Percentiles rank a stretch among this genome's conserved stretches.
Evolutionary conservation across 768 basidiomycete species (phyloP).

Genomic region (Tephrocybe sp.): DNA sequence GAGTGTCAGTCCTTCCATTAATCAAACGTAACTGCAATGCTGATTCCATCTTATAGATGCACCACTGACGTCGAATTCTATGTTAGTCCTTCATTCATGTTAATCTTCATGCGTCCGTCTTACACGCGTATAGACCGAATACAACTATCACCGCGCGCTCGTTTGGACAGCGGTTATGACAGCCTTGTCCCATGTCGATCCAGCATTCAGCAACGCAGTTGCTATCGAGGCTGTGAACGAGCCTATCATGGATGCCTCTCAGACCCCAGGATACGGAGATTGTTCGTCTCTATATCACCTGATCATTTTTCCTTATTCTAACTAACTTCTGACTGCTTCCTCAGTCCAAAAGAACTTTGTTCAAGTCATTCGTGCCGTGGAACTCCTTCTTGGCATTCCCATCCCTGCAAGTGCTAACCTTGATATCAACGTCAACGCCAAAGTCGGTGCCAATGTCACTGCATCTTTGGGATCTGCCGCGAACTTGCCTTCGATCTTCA

Average conservation of each 20-base stretch:
- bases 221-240: constrained; percentile 79
- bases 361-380: constrained; percentile 60
- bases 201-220: constrained; percentile 61
- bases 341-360: constrained; percentile 73
- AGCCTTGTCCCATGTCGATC: constrained; percentile 63
- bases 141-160: constrained; percentile 75
- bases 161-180: constrained; percentile 86
- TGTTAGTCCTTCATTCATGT: constrained; percentile 29
- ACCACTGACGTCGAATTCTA: constrained; percentile 72
- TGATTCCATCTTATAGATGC: constrained; percentile 40
- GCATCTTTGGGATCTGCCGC: constrained; percentile 17
- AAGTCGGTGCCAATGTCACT: constrained; percentile 22
- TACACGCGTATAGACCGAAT: constrained; percentile 43
- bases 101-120: background rate
- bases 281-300: constrained; percentile 40
- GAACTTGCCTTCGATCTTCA: constrained; percentile 20
- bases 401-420: constrained; percentile 19
- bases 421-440: background rate
- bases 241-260: constrained; percentile 65
- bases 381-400: constrained; percentile 55
- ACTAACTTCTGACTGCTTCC: constrained; percentile 1
- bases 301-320: background rate
- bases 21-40: background rate
- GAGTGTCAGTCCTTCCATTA: constrained; percentile 41
- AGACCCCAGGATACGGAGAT: constrained; percentile 67